A percentile compares a stretch with the other conserved stretches of the same genome.
Evolutionary conservation across 352 stramenopile species (phyloP).

Genomic region (Phytophthora tentaculata): DNA sequence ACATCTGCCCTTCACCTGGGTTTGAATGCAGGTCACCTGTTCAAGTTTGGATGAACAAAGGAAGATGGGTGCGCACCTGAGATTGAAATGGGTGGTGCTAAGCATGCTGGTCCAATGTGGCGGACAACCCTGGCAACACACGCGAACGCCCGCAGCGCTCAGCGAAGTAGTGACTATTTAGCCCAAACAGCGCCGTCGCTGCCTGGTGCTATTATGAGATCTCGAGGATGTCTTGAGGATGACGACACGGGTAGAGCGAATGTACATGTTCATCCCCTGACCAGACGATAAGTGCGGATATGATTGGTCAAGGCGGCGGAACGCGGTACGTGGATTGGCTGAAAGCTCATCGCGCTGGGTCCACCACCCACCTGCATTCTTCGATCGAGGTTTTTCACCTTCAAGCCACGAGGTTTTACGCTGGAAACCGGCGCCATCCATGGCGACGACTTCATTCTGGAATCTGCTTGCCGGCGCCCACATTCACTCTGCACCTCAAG

Average conservation of each 20-base stretch:
- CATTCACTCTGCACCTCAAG: conserved; percentile 14
- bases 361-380: conserved; percentile 25
- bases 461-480: conserved; percentile 48
- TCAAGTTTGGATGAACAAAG: conserved; percentile 10
- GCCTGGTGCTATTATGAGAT: conserved; percentile 8
- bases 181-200: background rate
- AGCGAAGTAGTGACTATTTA: background rate
- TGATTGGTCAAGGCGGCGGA: conserved; percentile 8
- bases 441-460: conserved; percentile 49
- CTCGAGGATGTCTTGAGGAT: conserved; percentile 8
- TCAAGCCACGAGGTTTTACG: conserved; percentile 38
- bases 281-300: background rate
- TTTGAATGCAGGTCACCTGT: too few species aligned
- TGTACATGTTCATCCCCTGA: conserved; percentile 15
- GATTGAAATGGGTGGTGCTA: conserved; percentile 27
- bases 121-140: background rate
- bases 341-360: conserved; percentile 27
- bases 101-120: conserved; percentile 12
- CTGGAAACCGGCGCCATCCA: conserved; percentile 13
- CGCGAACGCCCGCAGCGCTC: background rate
- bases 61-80: conserved; percentile 11
- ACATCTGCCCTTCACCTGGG: too few species aligned
- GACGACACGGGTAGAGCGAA: conserved; percentile 4
- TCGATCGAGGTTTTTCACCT: conserved; percentile 31
- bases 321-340: conserved; percentile 28